Evolutionary conservation across 441 rosid genomes (phyloP).

Genomic region (Syzygium syzygioides): DNA sequence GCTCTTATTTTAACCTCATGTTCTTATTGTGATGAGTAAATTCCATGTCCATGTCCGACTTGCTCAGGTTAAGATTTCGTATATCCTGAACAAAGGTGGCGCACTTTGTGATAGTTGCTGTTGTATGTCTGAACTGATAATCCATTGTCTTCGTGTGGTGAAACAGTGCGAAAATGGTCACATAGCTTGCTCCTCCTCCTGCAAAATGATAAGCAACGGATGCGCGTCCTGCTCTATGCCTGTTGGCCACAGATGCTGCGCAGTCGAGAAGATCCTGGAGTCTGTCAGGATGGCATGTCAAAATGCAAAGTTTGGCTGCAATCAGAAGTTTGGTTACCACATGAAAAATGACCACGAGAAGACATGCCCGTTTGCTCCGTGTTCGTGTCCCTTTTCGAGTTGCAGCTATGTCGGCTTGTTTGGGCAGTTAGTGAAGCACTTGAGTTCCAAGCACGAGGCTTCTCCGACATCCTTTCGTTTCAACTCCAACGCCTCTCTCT

Average conservation of each 20-base stretch:
- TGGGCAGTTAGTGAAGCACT: slow-evolving; percentile 21
- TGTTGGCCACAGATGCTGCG: slow-evolving; percentile 62
- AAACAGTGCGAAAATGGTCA: slow-evolving; percentile 73
- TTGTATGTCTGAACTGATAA: background rate
- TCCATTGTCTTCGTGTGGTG: background rate
- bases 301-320: slow-evolving; percentile 26
- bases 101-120: background rate
- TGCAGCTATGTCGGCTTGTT: slow-evolving; percentile 24
- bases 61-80: background rate
- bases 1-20: background rate
- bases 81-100: background rate
- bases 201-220: slow-evolving; percentile 38
- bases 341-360: slow-evolving; percentile 19
- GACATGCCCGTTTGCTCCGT: slow-evolving; percentile 13
- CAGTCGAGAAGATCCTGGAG: slow-evolving; percentile 66
- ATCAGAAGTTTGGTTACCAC: slow-evolving; percentile 10
- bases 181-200: slow-evolving; percentile 54
- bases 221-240: slow-evolving; percentile 54
- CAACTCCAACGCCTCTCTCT: background rate
- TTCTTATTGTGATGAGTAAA: background rate
- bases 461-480: slow-evolving; percentile 20
- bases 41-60: background rate
- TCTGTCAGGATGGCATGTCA: slow-evolving; percentile 27
- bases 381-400: slow-evolving; percentile 24
- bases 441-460: slow-evolving; percentile 24